These are phyloP conservation scores for Phytophthora pinifolia DNA, from an alignment of 352 stramenopile genomes.

Conservation along the genomic window DNA sequence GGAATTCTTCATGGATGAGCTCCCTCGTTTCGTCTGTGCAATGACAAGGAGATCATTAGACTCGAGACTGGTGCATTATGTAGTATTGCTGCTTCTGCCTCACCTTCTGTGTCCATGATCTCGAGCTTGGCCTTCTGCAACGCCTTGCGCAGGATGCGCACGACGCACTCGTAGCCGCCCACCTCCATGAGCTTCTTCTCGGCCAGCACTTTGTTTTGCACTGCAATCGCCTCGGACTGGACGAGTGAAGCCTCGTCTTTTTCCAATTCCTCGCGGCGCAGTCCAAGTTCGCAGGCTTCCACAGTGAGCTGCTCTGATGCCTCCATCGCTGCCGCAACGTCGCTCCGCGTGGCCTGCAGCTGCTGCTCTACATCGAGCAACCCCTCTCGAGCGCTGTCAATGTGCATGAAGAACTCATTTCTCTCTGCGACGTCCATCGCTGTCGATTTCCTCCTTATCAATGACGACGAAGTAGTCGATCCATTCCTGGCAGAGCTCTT, in stretches of 20 bases:
- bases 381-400: constrained; percentile 43
- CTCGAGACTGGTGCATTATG: not conserved
- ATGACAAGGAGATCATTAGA: not conserved
- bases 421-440: constrained; percentile 33
- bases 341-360: constrained; percentile 35
- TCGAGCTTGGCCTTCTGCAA: constrained; percentile 54
- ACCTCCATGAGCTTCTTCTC: constrained; percentile 69
- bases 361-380: constrained; percentile 32
- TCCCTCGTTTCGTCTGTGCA: constrained; percentile 48
- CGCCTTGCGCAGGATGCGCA: constrained; percentile 54
- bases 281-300: constrained; percentile 42
- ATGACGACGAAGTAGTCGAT: not conserved
- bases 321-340: constrained; percentile 41
- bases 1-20: constrained; percentile 53
- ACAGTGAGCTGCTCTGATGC: constrained; percentile 54
- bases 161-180: constrained; percentile 57
- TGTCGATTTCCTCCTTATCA: not conserved
- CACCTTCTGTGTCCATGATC: constrained; percentile 53
- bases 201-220: constrained; percentile 53
- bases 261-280: constrained; percentile 63
- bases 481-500: constrained; percentile 1
- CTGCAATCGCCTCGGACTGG: constrained; percentile 43
- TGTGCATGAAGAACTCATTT: constrained; percentile 41
- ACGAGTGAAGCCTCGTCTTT: constrained; percentile 56
- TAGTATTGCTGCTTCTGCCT: not conserved